Percentiles rank a stretch among this genome's conserved stretches.
Evolutionary conservation across 371 early-diverging fungal species (phyloP).

Genomic region (Mucor racemosus): DNA sequence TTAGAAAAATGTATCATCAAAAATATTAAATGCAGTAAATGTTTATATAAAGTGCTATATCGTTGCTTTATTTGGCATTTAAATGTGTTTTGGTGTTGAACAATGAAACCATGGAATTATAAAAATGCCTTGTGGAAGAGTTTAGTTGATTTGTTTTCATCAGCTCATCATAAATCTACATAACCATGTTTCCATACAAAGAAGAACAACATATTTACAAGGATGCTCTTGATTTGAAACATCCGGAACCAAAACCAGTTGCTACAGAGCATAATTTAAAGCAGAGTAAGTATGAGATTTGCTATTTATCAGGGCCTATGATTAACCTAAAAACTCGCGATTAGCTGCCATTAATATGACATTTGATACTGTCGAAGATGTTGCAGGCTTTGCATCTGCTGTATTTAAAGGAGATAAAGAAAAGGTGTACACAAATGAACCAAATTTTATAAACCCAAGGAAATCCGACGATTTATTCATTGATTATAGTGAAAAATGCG

Average conservation of each 20-base stretch:
- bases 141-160: too few species aligned
- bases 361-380: slow-evolving; percentile 29
- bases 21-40: neutral
- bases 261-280: slow-evolving; percentile 16
- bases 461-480: slow-evolving; percentile 6
- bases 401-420: slow-evolving; percentile 16
- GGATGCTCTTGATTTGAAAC: slow-evolving; percentile 19
- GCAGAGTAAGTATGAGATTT: slow-evolving; percentile 12
- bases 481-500: slow-evolving; percentile 29
- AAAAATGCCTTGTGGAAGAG: neutral
- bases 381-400: slow-evolving; percentile 13
- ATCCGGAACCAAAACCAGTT: slow-evolving; percentile 4
- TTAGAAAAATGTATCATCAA: slow-evolving; percentile 1
- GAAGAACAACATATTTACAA: slow-evolving; percentile 9
- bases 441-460: slow-evolving; percentile 28
- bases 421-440: slow-evolving; percentile 15
- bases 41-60: too few species aligned
- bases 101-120: neutral
- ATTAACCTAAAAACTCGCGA: neutral
- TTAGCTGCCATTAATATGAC: slow-evolving; percentile 27
- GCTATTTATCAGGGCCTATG: neutral
- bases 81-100: neutral
- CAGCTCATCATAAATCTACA: neutral
- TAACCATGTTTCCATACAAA: slow-evolving; percentile 16
- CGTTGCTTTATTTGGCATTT: too few species aligned